Percentiles rank a stretch among this genome's conserved stretches.
These are phyloP conservation scores for Paramecium bursaria DNA, from an alignment of 73 alveolate species.

Conservation along the genomic window DNA sequence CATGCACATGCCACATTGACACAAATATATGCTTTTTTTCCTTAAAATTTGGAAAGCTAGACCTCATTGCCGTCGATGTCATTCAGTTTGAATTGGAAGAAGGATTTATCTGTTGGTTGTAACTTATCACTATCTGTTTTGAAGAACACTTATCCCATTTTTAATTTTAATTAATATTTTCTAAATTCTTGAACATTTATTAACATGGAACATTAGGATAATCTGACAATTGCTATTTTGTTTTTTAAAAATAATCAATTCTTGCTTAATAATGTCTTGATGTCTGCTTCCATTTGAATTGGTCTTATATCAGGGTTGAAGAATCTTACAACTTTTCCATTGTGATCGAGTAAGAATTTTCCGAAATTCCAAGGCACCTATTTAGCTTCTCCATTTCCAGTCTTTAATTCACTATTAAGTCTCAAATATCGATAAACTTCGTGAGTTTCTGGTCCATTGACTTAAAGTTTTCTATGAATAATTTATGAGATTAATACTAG, in stretches of 20 bases:
- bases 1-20: constrained; percentile 65
- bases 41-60: constrained; percentile 70
- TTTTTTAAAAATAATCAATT: neutral
- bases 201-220: no score
- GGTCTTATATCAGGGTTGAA: constrained; percentile 72
- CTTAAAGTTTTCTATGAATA: constrained; percentile 70
- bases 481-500: neutral
- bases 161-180: no score
- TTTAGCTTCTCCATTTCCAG: constrained; percentile 67
- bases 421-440: constrained; percentile 76
- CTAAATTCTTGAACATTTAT: no score
- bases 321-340: constrained; percentile 75
- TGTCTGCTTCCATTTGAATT: constrained; percentile 53
- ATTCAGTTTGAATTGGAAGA: constrained; percentile 71
- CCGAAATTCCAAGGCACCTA: constrained; percentile 89
- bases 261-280: constrained; percentile 50
- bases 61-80: constrained; percentile 78
- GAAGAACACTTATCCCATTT: constrained; percentile 74
- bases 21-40: constrained; percentile 32
- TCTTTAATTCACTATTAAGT: constrained; percentile 72
- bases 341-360: constrained; percentile 73
- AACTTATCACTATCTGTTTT: constrained; percentile 69
- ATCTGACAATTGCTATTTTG: no score
- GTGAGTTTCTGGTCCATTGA: constrained; percentile 81
- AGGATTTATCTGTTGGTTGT: constrained; percentile 54